Conservation (phyloP, 176 grass and related monocot genomes). For the Musa schizocarpa region DNA sequence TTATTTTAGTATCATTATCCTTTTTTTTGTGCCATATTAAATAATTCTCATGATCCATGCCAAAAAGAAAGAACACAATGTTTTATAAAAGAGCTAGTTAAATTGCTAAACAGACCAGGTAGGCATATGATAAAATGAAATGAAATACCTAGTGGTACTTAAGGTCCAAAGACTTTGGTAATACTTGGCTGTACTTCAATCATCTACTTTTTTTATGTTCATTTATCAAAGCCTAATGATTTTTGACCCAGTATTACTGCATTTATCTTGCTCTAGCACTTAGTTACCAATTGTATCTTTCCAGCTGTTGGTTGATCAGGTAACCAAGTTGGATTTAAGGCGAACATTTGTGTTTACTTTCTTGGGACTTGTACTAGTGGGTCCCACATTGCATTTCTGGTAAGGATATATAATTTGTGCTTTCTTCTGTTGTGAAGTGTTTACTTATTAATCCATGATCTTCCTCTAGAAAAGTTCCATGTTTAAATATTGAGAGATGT, state of each 20-base stretch:
- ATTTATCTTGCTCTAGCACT: background rate
- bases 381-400: conserved; percentile 72
- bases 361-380: conserved; percentile 70
- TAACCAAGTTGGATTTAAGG: conserved; percentile 56
- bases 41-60: too few species aligned
- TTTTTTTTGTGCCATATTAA: too few species aligned
- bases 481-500: background rate
- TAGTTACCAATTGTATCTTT: background rate
- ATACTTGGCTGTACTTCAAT: background rate
- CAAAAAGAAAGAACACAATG: background rate
- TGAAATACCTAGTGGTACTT: background rate
- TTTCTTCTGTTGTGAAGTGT: background rate
- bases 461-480: background rate
- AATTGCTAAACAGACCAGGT: background rate
- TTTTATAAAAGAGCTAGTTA: background rate
- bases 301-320: conserved; percentile 35
- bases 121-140: background rate
- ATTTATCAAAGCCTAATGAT: background rate
- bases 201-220: background rate
- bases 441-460: background rate
- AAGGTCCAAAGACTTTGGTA: background rate
- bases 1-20: too few species aligned
- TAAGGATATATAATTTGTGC: conserved; percentile 23
- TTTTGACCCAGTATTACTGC: background rate
- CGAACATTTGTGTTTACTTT: conserved; percentile 82